Conservation (phyloP, 2,329 filamentous ascomycete species). For the Elsinoe arachidis region DNA sequence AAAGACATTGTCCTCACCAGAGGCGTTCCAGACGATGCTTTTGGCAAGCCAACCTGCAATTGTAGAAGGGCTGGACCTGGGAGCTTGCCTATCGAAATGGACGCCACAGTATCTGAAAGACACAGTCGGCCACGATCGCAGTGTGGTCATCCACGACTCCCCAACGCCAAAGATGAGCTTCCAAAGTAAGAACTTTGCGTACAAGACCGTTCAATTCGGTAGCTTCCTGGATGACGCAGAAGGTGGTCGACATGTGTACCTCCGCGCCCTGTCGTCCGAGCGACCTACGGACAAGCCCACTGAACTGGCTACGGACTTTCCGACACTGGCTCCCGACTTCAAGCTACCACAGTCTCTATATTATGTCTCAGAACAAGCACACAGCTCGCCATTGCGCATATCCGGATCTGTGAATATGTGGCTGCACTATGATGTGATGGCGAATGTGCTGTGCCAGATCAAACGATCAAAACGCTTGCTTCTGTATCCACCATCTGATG, state of each 20-base stretch:
- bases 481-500: conserved; percentile 70
- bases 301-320: conserved; percentile 63
- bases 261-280: conserved; percentile 65
- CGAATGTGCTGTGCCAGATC: conserved; percentile 77
- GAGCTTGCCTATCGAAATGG: conserved; percentile 60
- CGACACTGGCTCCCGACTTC: conserved; percentile 61
- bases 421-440: conserved; percentile 88
- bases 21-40: conserved; percentile 54
- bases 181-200: conserved; percentile 71
- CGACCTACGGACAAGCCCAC: conserved; percentile 62
- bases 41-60: conserved; percentile 53
- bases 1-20: not conserved
- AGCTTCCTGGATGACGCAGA: conserved; percentile 55
- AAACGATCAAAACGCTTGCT: conserved; percentile 62
- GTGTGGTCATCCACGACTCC: conserved; percentile 68
- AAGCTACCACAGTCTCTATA: conserved; percentile 53
- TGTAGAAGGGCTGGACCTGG: conserved; percentile 57
- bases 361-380: conserved; percentile 52
- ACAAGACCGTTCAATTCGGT: conserved; percentile 59
- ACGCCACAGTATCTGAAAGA: conserved; percentile 57
- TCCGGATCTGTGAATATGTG: conserved; percentile 78
- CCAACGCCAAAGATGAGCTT: conserved; percentile 65
- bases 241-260: conserved; percentile 57
- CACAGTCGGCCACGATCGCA: conserved; percentile 51
- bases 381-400: conserved; percentile 72